Evolutionary conservation across 352 stramenopile species (phyloP).

Genomic region (Globisporangium okanoganense): DNA sequence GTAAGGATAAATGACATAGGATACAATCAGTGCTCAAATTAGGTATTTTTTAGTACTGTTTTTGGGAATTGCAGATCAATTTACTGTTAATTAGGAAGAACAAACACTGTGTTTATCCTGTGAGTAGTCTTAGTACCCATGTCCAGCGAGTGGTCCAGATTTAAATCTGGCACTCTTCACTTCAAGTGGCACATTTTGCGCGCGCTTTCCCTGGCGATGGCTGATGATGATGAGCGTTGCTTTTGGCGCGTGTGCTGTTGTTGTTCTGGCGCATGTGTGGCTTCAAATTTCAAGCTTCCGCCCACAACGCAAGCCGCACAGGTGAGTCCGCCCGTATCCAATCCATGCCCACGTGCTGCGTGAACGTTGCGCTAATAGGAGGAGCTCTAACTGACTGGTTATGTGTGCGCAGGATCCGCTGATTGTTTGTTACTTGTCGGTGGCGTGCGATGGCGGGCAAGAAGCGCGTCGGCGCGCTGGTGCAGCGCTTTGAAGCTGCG

Average conservation of each 20-base stretch:
- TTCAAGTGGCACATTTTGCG: constrained; percentile 5
- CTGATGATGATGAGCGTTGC: constrained; percentile 3
- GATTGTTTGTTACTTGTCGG: neutral
- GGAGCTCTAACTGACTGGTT: neutral
- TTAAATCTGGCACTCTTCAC: constrained; percentile 11
- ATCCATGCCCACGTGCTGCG: neutral
- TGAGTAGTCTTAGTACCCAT: too few species aligned
- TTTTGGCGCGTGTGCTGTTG: neutral
- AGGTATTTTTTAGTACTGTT: too few species aligned
- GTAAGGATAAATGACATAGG: too few species aligned
- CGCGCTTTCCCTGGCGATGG: constrained; percentile 6
- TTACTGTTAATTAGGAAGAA: too few species aligned
- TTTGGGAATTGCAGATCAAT: too few species aligned
- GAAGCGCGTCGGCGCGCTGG: constrained; percentile 7
- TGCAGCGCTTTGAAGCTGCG: constrained; percentile 13
- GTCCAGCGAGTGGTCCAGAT: constrained; percentile 11
- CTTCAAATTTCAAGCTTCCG: constrained; percentile 11
- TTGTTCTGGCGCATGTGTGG: constrained; percentile 3
- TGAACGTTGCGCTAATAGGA: neutral
- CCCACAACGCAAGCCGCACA: neutral
- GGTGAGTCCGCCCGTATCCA: neutral
- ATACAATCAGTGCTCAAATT: too few species aligned
- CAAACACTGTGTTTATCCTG: too few species aligned
- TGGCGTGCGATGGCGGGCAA: constrained; percentile 1
- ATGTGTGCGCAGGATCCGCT: neutral